These are phyloP conservation scores for Conoideocrella luteorostrata DNA, from an alignment of 2,329 filamentous ascomycete species.

Conservation along the genomic window DNA sequence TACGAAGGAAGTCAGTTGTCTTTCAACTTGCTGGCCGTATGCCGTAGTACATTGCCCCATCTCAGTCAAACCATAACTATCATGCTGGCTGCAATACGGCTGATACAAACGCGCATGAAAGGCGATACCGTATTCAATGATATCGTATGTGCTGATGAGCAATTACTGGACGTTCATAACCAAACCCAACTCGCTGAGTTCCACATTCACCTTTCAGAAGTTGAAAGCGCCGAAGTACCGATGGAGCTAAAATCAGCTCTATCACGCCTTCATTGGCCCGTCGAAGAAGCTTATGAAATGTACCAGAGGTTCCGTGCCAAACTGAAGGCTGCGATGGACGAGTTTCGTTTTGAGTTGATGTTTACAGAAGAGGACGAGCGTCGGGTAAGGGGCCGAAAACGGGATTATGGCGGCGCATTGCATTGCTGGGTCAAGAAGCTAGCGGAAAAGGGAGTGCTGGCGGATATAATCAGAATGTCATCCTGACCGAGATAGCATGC, in stretches of 20 bases:
- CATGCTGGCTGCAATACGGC: slow-evolving; percentile 32
- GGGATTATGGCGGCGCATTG: slow-evolving; percentile 65
- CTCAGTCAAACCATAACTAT: slow-evolving; percentile 41
- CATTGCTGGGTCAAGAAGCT: slow-evolving; percentile 64
- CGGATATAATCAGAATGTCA: slow-evolving; percentile 28
- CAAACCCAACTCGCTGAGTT: slow-evolving; percentile 23
- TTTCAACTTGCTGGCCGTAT: slow-evolving; percentile 74
- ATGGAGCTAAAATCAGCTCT: slow-evolving; percentile 12
- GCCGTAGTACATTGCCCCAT: slow-evolving; percentile 53
- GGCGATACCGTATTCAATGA: slow-evolving; percentile 14
- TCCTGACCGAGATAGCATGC: slow-evolving; percentile 4
- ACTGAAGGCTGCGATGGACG: slow-evolving; percentile 34
- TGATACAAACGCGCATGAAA: slow-evolving; percentile 28
- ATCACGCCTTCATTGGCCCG: slow-evolving; percentile 7
- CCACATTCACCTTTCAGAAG: slow-evolving; percentile 18
- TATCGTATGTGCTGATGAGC: slow-evolving; percentile 16
- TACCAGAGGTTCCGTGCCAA: slow-evolving; percentile 33
- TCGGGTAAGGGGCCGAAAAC: slow-evolving; percentile 48
- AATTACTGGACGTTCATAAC: slow-evolving; percentile 17
- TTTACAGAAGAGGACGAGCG: slow-evolving; percentile 41
- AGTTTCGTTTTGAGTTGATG: slow-evolving; percentile 43
- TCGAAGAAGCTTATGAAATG: slow-evolving; percentile 25
- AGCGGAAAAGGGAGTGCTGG: slow-evolving; percentile 58
- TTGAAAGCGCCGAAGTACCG: slow-evolving; percentile 17
- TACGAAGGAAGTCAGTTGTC: slow-evolving; percentile 59